Conservation (phyloP, 2,329 filamentous ascomycete genomes). For the Zarea fungicola region DNA sequence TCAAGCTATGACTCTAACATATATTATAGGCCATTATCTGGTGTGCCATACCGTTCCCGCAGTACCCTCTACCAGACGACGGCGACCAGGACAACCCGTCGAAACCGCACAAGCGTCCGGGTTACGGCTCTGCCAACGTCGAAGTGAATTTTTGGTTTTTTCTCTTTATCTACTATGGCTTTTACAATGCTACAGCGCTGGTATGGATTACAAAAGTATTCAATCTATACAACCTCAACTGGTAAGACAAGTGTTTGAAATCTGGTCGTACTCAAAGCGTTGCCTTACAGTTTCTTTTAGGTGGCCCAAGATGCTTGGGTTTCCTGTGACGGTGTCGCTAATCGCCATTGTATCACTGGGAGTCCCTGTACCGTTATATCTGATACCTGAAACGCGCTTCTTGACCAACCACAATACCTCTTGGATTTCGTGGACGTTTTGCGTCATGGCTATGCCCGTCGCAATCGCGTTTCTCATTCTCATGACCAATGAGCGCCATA, state of each 20-base stretch:
- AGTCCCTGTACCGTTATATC: slow-evolving; percentile 56
- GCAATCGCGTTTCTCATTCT: slow-evolving; percentile 60
- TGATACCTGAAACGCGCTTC: slow-evolving; percentile 45
- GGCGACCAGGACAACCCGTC: slow-evolving; percentile 20
- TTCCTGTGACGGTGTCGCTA: slow-evolving; percentile 57
- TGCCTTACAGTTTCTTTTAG: slow-evolving; percentile 20
- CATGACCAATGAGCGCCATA: slow-evolving; percentile 58
- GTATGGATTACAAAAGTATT: slow-evolving; percentile 70
- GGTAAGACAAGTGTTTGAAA: slow-evolving; percentile 30
- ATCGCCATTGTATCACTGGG: slow-evolving; percentile 57
- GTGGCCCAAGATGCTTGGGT: slow-evolving; percentile 61
- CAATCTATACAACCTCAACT: slow-evolving; percentile 66
- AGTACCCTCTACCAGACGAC: slow-evolving; percentile 49
- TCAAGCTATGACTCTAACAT: neutral
- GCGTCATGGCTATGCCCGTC: slow-evolving; percentile 66
- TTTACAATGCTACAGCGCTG: slow-evolving; percentile 62
- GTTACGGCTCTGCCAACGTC: slow-evolving; percentile 58
- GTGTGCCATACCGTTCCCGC: slow-evolving; percentile 62
- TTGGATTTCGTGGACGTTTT: slow-evolving; percentile 66
- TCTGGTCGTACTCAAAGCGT: too few species aligned
- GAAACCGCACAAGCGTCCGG: slow-evolving; percentile 26
- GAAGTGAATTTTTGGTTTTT: slow-evolving; percentile 70
- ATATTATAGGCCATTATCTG: slow-evolving; percentile 51
- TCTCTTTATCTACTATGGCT: slow-evolving; percentile 62
- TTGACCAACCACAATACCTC: slow-evolving; percentile 59